A percentile compares a stretch with the other conserved stretches of the same genome.
These are phyloP conservation scores for Zygosaccharomyces pseudobailii DNA, from an alignment of 1,139 yeast genomes.

Conservation along the genomic window DNA sequence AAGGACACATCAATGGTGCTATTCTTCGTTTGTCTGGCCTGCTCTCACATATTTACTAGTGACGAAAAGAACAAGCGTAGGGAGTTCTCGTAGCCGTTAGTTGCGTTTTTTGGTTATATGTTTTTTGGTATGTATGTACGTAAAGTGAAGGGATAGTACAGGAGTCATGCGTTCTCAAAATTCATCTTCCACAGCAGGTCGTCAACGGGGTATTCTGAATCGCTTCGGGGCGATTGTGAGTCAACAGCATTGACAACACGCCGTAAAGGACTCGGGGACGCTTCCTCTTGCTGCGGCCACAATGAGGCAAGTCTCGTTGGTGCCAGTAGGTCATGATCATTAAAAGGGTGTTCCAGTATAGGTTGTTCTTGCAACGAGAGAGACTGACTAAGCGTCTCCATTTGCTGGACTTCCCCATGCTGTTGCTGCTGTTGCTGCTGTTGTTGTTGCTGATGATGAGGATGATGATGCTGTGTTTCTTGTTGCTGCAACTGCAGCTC, in stretches of 20 bases:
- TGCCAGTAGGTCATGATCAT: conserved; percentile 1
- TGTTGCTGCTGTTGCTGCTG: background rate
- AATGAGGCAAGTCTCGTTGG: conserved; percentile 1
- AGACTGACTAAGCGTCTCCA: background rate
- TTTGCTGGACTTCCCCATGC: background rate
- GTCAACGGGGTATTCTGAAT: conserved; percentile 3
- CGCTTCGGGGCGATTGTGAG: conserved; percentile 3
- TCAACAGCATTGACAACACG: conserved; percentile 1
- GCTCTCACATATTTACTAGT: conserved; percentile 66
- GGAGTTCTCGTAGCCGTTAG: conserved; percentile 20
- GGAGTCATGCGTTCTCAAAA: conserved; percentile 4
- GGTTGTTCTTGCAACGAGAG: background rate
- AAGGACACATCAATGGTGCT: conserved; percentile 94
- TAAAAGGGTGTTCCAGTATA: background rate
- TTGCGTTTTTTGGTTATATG: background rate
- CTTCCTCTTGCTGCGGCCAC: conserved; percentile 4
- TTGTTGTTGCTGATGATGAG: background rate
- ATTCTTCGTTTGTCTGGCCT: conserved; percentile 85
- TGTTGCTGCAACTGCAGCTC: background rate
- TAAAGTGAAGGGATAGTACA: conserved; percentile 4
- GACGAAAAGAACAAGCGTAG: conserved; percentile 36
- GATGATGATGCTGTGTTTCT: background rate
- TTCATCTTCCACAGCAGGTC: conserved; percentile 8
- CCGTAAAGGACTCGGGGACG: background rate
- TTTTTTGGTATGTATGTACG: conserved; percentile 3